phyloP scores from a whole-genome alignment of 1,284 basidiomycete genomes.

The Taiwanofungus camphoratus region DNA sequence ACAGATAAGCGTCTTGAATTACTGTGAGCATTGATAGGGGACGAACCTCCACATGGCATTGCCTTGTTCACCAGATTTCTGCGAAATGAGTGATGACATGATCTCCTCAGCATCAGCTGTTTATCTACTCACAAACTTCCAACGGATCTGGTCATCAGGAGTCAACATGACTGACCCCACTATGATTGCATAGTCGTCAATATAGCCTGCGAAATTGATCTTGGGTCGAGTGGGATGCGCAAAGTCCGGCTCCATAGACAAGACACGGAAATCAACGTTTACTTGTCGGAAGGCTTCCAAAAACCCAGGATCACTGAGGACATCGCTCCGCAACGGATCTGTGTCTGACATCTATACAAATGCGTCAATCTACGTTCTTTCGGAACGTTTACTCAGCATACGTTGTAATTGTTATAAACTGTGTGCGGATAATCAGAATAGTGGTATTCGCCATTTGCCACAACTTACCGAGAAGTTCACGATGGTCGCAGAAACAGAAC shows the following conservation, averaged over 20 bases:
- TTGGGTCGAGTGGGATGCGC: slow-evolving; percentile 45
- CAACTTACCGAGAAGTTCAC: slow-evolving; percentile 50
- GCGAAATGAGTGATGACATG: too few relatives aligned
- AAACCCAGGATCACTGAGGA: slow-evolving; percentile 47
- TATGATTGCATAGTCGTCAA: slow-evolving; percentile 40
- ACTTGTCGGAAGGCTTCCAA: slow-evolving; percentile 47
- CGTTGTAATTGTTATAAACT: slow-evolving; percentile 48
- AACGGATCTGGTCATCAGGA: slow-evolving; percentile 49
- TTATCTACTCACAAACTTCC: slow-evolving; percentile 50
- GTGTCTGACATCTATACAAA: slow-evolving; percentile 21
- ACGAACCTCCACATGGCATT: slow-evolving; percentile 58
- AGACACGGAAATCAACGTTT: slow-evolving; percentile 40
- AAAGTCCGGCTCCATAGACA: slow-evolving; percentile 36
- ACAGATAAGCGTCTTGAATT: slow-evolving; percentile 1
- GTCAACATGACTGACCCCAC: slow-evolving; percentile 53
- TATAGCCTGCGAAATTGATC: slow-evolving; percentile 49
- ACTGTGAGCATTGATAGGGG: neutral
- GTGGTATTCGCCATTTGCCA: neutral
- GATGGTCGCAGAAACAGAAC: slow-evolving; percentile 66
- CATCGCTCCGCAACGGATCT: slow-evolving; percentile 34
- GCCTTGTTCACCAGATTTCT: slow-evolving; percentile 55
- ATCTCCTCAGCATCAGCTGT: neutral
- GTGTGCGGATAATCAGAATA: neutral
- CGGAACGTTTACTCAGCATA: slow-evolving; percentile 25
- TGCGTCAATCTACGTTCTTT: neutral